Evolutionary conservation across 2,329 filamentous ascomycete genomes (phyloP).

Genomic region (Botrytis pseudocinerea): DNA sequence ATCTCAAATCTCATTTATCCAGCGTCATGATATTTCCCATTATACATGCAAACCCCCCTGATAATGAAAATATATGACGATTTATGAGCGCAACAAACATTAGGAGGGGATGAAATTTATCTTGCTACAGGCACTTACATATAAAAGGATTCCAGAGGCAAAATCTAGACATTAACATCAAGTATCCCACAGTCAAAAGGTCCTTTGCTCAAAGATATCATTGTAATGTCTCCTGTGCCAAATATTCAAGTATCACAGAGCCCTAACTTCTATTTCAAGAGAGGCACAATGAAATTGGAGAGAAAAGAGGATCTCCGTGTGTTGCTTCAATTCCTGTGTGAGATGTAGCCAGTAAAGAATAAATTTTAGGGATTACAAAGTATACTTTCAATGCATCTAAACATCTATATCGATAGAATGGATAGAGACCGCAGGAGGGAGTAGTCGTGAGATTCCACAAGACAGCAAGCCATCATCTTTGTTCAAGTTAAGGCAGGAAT

Average conservation of each 20-base stretch:
- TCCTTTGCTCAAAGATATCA: not conserved
- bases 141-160: not conserved
- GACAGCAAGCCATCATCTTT: not conserved
- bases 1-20: not conserved
- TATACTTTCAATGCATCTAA: too few species aligned
- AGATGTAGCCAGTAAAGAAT: not conserved
- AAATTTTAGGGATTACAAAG: not conserved
- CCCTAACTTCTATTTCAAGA: too few species aligned
- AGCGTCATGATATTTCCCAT: not conserved
- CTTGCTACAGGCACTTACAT: rapidly evolving
- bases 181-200: not conserved
- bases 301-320: not conserved
- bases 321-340: not conserved
- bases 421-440: not conserved
- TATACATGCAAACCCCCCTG: rapidly evolving
- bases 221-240: too few species aligned
- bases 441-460: too few species aligned
- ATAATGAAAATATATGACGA: too few species aligned
- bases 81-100: not conserved
- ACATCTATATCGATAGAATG: not conserved
- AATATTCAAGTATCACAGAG: not conserved
- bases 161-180: not conserved
- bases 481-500: not conserved
- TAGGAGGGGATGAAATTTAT: too few species aligned
- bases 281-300: not conserved